phyloP scores from a whole-genome alignment of 306 rosid genomes.

The Pterocarpus santalinus region DNA sequence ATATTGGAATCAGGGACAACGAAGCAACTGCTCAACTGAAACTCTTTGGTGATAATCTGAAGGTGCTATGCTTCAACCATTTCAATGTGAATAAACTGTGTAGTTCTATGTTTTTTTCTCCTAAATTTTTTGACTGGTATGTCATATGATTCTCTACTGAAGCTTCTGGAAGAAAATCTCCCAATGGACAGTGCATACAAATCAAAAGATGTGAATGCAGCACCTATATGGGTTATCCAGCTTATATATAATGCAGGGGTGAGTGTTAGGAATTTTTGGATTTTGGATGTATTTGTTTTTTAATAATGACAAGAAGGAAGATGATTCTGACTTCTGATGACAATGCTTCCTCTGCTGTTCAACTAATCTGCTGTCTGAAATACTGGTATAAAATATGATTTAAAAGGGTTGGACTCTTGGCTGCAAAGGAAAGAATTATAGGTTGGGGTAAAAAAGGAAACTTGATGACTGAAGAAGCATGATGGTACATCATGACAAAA shows the following conservation, averaged over 20 bases:
- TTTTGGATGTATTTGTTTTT: not conserved
- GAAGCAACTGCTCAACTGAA: conserved; percentile 88
- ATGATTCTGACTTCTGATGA: conserved; percentile 10
- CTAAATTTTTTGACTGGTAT: conserved; percentile 6
- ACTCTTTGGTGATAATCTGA: conserved; percentile 91
- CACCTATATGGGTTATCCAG: conserved; percentile 92
- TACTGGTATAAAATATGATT: conserved; percentile 23
- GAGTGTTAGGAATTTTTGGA: conserved; percentile 52
- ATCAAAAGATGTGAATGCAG: conserved; percentile 81
- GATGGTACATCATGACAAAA: conserved; percentile 5
- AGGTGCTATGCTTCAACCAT: conserved; percentile 58
- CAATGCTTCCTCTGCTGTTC: not conserved
- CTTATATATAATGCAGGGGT: conserved; percentile 96
- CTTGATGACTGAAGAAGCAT: conserved; percentile 25
- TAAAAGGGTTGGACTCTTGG: not conserved
- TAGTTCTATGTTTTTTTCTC: not conserved
- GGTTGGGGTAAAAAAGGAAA: not conserved
- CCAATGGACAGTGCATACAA: conserved; percentile 88
- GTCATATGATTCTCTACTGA: conserved; percentile 42
- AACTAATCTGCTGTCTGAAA: conserved; percentile 6
- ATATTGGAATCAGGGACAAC: conserved; percentile 85
- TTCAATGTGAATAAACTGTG: conserved; percentile 14
- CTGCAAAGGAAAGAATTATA: not conserved
- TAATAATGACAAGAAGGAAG: conserved; percentile 1
- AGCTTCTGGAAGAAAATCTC: conserved; percentile 94